Percentiles rank a stretch among this genome's conserved stretches.
Evolutionary conservation across 192 early-diverging fungal species (phyloP).

Genomic region (Tieghemiomyces parasiticus): DNA sequence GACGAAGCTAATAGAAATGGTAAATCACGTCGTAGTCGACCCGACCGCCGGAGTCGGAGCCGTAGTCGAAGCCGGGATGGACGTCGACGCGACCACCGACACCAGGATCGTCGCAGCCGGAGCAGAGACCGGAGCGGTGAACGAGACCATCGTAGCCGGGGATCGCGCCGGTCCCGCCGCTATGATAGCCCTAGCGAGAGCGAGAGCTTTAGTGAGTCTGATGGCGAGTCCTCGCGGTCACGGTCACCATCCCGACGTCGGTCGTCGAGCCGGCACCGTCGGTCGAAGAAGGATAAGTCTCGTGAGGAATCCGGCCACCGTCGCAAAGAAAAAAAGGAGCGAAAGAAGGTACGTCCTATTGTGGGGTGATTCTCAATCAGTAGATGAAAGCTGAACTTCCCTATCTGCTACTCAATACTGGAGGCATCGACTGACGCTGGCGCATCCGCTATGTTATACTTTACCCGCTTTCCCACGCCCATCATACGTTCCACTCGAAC

Average conservation of each 20-base stretch:
- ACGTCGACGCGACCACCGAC: not conserved
- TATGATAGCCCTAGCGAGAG: no score
- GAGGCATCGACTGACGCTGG: not conserved
- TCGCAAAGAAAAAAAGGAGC: conserved; percentile 26
- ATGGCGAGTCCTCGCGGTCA: no score
- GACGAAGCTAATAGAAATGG: no score
- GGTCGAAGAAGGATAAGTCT: no score
- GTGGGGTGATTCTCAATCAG: not conserved
- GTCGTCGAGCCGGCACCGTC: no score
- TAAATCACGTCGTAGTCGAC: no score
- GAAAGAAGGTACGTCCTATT: conserved; percentile 19
- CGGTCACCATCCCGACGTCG: no score
- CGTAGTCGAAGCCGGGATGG: not conserved
- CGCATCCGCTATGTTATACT: not conserved
- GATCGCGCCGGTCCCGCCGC: no score
- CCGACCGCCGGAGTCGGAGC: not conserved
- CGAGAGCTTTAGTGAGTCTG: no score
- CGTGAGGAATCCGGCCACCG: no score
- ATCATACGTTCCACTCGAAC: conserved; percentile 27
- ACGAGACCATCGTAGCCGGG: no score
- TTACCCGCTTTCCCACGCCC: not conserved
- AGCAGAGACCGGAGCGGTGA: conserved; percentile 13
- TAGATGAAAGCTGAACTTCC: not conserved
- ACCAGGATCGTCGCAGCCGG: not conserved
- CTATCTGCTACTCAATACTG: not conserved